phyloP scores from a whole-genome alignment of 164 flowering plant species.

The Tetrastigma voinierianum region DNA sequence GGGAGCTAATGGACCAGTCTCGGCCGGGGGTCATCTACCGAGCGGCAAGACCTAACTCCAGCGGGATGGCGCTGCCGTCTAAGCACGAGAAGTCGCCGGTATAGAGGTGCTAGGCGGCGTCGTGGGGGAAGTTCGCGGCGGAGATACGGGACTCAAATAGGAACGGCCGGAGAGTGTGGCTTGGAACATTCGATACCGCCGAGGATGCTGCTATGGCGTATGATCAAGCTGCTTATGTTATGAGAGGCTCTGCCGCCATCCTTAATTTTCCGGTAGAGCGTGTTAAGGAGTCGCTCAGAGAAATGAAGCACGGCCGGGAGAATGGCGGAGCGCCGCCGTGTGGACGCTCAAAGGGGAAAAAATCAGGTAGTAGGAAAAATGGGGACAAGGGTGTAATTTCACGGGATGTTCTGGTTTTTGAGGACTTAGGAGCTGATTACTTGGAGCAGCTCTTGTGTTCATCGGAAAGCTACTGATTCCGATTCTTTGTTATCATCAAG shows the following conservation, averaged over 20 bases:
- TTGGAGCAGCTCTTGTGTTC: constrained; percentile 48
- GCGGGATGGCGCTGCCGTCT: no score
- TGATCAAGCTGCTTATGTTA: constrained; percentile 65
- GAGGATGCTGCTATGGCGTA: constrained; percentile 74
- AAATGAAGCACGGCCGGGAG: constrained; percentile 24
- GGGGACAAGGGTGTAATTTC: neutral
- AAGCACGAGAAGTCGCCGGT: constrained; percentile 26
- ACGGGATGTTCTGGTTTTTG: constrained; percentile 38
- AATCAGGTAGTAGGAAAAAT: neutral
- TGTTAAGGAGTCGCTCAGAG: constrained; percentile 46
- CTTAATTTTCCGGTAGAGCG: constrained; percentile 58
- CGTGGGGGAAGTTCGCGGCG: constrained; percentile 70
- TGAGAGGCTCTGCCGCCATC: constrained; percentile 50
- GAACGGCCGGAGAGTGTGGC: constrained; percentile 61
- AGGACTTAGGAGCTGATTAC: constrained; percentile 58
- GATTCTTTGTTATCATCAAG: no score
- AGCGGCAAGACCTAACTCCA: neutral
- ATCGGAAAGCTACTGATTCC: constrained; percentile 14
- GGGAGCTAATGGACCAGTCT: constrained; percentile 14
- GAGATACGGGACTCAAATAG: constrained; percentile 67
- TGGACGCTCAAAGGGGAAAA: constrained; percentile 39
- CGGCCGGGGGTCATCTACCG: constrained; percentile 5
- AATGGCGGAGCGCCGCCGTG: constrained; percentile 48
- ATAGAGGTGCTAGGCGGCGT: constrained; percentile 60
- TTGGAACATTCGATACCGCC: constrained; percentile 65